Conservation (phyloP, 768 basidiomycete species). For the Xerocomus potaroensis region DNA sequence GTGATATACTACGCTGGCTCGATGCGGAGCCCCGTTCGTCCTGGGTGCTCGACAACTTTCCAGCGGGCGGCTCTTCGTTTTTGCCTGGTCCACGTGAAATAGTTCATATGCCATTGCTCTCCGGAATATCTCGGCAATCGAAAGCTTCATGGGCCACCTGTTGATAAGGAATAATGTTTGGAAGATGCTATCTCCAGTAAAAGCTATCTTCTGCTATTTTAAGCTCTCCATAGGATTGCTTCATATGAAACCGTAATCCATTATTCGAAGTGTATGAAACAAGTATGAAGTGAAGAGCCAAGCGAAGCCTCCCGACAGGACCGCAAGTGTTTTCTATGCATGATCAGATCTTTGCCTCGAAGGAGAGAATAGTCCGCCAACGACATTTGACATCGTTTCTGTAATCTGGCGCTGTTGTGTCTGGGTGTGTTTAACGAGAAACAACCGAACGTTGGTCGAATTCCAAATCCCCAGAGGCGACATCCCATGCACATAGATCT, state of each 20-base stretch:
- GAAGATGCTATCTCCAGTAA: neutral
- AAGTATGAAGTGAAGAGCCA: too few species aligned
- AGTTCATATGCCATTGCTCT: neutral
- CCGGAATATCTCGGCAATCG: too few species aligned
- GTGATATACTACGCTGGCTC: constrained; percentile 30
- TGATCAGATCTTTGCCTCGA: constrained; percentile 27
- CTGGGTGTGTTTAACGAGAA: constrained; percentile 86
- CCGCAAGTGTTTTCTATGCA: constrained; percentile 15
- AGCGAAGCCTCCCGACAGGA: too few species aligned
- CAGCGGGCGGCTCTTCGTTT: constrained; percentile 9
- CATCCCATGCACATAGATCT: constrained; percentile 89
- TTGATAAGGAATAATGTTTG: too few species aligned
- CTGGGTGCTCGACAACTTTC: constrained; percentile 9
- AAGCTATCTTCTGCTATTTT: neutral
- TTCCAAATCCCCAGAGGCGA: constrained; percentile 88
- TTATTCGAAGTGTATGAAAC: neutral
- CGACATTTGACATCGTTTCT: constrained; percentile 75
- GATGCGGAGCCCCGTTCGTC: constrained; percentile 19
- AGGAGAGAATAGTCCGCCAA: constrained; percentile 68
- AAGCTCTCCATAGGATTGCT: neutral
- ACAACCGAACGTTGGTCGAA: constrained; percentile 81
- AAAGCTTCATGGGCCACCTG: too few species aligned
- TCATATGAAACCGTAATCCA: neutral
- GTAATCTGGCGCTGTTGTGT: constrained; percentile 65
- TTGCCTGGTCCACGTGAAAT: constrained; percentile 5